Evolutionary conservation across 768 basidiomycete species (phyloP), one percentile per base, ranked within the genome.

Genomic region (Psilocybe azurescens): DNA sequence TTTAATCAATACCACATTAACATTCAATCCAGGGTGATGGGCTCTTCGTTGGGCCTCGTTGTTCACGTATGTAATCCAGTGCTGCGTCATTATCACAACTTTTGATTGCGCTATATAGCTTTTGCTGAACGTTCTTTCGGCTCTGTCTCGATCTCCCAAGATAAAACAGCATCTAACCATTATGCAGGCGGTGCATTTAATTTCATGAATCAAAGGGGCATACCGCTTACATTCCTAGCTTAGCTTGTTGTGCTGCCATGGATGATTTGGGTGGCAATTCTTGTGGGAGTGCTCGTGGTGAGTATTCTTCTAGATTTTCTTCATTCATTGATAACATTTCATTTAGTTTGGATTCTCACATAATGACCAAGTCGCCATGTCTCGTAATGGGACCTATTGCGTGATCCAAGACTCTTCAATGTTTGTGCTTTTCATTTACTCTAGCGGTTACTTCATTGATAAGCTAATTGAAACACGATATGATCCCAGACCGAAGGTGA

Each of bases 351-450:
- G 62, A 28, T 39, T 73, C 4, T 68, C 65, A 14, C 66, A 74
- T 62, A 20, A 65, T 30, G 58, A 63, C 10, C 53, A 65, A 28
- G 69, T 75, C 8, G 39, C 48, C 9, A 39, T 74, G 39, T 75
- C 73, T 18, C 63, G 62, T 4, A 74, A 77, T 50, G 59, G 69
- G 24, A 75, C 73, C 11, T 73, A 69, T 59, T 77, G 74, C 53
- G 58, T 73, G n/a, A 65, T 75, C 6, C 30, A 59, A 20, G 53
- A 56, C 3, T 71, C 70, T 28, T 48, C 63, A 14, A 59, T 73
- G 70, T 73, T n/a, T 46, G 67, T 60, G 9, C 44, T 49, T 24
- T 5, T 49, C 6, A 32, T 20, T 38, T 33, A n/a, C 20, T 46
- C 29, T 13, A 16, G 7, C 7, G 6, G 3, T 33, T 54, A 5